A percentile compares a stretch with the other conserved stretches of the same genome.
Evolutionary conservation across 441 rosid species (phyloP).

Genomic region (Codiaeum variegatum): DNA sequence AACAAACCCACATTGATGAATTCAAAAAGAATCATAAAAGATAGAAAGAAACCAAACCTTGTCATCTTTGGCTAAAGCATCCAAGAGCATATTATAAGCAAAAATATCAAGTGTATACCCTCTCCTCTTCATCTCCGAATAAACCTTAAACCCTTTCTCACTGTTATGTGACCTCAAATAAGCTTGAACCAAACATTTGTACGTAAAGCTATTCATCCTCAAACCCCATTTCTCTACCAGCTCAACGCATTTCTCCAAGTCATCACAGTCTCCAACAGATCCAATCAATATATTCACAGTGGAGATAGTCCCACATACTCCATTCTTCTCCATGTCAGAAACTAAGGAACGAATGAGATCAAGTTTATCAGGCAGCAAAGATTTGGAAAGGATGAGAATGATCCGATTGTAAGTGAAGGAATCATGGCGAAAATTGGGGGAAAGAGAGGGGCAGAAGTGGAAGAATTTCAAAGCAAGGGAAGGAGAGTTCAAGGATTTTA

Average conservation of each 20-base stretch:
- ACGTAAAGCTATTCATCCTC: conserved; percentile 70
- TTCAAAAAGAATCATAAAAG: background rate
- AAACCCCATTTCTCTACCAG: conserved; percentile 70
- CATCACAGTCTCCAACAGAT: conserved; percentile 48
- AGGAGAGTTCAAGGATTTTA: conserved; percentile 72
- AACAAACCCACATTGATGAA: background rate
- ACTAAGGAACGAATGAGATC: conserved; percentile 45
- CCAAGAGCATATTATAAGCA: conserved; percentile 82
- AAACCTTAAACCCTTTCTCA: conserved; percentile 51
- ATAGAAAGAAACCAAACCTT: conserved; percentile 41
- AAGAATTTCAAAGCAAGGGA: conserved; percentile 63
- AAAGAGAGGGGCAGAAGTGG: conserved; percentile 53
- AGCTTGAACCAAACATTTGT: conserved; percentile 80
- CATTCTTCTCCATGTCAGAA: conserved; percentile 53
- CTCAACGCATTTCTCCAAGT: conserved; percentile 49
- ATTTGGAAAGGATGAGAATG: conserved; percentile 66
- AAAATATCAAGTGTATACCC: conserved; percentile 70
- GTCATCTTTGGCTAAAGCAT: conserved; percentile 74
- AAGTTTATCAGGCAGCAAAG: conserved; percentile 42
- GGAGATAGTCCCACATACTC: conserved; percentile 61
- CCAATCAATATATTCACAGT: conserved; percentile 76
- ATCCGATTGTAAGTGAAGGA: conserved; percentile 64
- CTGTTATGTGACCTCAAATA: conserved; percentile 60
- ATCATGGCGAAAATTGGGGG: conserved; percentile 53
- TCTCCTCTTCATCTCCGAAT: conserved; percentile 61